phyloP scores from a whole-genome alignment of 345 rosid species.

The Erodium maritimum region DNA sequence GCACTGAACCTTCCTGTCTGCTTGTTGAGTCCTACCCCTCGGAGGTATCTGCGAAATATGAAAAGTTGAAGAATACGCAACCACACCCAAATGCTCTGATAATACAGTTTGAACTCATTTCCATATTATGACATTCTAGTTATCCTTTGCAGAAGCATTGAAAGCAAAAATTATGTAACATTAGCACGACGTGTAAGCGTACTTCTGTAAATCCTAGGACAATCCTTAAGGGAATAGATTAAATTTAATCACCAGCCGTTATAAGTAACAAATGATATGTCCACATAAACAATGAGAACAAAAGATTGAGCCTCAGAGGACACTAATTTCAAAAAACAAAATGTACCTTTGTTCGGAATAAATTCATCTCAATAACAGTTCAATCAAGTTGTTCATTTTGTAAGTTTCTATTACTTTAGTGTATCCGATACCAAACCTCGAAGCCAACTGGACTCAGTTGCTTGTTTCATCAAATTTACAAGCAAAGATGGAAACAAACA shows the following conservation, averaged over 20 bases:
- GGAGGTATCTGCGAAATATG: constrained; percentile 61
- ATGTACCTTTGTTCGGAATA: neutral
- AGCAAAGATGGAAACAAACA: no score
- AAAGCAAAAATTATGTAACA: no score
- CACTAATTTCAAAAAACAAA: no score
- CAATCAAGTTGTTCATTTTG: neutral
- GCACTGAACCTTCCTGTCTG: constrained; percentile 81
- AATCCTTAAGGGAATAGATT: no score
- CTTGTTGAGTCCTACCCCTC: constrained; percentile 73
- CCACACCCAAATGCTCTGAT: neutral
- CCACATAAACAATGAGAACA: neutral
- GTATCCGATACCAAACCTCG: no score
- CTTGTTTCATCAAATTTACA: no score
- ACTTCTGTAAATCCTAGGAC: no score
- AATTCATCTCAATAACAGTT: neutral
- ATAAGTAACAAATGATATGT: neutral
- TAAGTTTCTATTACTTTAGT: neutral
- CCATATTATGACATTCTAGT: no score
- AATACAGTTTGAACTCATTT: neutral
- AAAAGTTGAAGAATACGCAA: neutral
- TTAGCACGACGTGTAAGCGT: no score
- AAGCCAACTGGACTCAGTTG: neutral
- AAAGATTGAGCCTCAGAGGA: no score
- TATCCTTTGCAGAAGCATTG: no score
- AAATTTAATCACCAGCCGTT: neutral